A percentile compares a stretch with the other conserved stretches of the same genome.
phyloP scores from a whole-genome alignment of 306 rosid genomes.

The Hippophae gyantsensis region DNA sequence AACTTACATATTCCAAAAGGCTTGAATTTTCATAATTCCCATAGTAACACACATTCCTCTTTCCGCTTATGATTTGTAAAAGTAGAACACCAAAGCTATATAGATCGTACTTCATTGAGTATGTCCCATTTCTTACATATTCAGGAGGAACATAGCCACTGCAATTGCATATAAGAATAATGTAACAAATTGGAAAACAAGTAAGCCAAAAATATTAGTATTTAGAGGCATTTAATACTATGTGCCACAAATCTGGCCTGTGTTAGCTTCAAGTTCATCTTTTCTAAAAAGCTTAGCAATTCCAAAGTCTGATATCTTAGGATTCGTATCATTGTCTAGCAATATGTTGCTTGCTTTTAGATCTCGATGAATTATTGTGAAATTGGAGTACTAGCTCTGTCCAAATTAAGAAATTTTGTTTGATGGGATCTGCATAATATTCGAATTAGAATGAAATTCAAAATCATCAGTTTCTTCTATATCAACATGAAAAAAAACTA shows the following conservation, averaged over 20 bases:
- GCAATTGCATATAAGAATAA: conserved; percentile 3
- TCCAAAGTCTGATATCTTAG: conserved; percentile 66
- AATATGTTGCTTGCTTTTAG: conserved; percentile 53
- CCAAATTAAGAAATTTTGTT: conserved; percentile 37
- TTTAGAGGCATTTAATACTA: conserved; percentile 24
- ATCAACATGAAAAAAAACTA: not conserved
- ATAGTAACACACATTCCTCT: conserved; percentile 31
- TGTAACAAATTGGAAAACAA: not conserved
- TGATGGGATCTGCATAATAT: conserved; percentile 33
- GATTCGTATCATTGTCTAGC: conserved; percentile 40
- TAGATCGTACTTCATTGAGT: conserved; percentile 43
- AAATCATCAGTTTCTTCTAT: not conserved
- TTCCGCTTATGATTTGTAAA: conserved; percentile 63
- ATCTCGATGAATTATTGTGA: conserved; percentile 59
- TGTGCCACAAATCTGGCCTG: conserved; percentile 49
- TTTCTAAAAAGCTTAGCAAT: conserved; percentile 52
- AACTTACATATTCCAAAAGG: conserved; percentile 51
- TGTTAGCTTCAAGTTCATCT: conserved; percentile 54
- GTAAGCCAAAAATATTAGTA: not conserved
- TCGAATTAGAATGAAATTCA: not conserved
- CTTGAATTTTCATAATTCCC: conserved; percentile 31
- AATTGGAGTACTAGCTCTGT: conserved; percentile 41
- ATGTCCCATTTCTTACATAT: conserved; percentile 45
- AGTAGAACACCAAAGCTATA: conserved; percentile 38
- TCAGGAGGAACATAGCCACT: conserved; percentile 64